Conservation (phyloP, 2,329 filamentous ascomycete species). For the Malbranchea cinnamomea region DNA sequence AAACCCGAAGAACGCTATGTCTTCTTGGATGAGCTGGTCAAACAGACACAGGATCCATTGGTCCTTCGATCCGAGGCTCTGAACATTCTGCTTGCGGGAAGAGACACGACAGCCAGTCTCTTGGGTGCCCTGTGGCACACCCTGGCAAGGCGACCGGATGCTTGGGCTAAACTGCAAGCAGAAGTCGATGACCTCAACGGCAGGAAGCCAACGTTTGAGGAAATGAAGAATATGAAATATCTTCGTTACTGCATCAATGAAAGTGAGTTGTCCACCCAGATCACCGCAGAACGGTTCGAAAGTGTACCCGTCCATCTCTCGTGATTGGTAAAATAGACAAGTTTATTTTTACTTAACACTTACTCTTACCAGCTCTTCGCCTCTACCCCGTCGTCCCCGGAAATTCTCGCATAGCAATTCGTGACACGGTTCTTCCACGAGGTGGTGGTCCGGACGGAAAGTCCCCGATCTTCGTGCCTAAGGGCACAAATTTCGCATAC, state of each 20-base stretch:
- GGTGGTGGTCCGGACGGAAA: conserved; percentile 39
- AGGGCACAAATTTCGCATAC: conserved; percentile 35
- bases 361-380: conserved; percentile 47
- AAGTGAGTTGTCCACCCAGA: conserved; percentile 21
- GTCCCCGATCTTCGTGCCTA: conserved; percentile 31
- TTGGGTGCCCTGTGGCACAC: conserved; percentile 74
- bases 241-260: conserved; percentile 58
- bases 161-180: conserved; percentile 50
- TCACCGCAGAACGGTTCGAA: no score
- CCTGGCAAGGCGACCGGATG: conserved; percentile 53
- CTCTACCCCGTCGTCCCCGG: conserved; percentile 65
- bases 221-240: conserved; percentile 82
- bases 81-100: conserved; percentile 64
- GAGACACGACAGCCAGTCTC: conserved; percentile 70
- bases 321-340: no score
- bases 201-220: conserved; percentile 49
- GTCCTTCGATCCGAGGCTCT: conserved; percentile 38
- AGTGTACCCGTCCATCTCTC: no score
- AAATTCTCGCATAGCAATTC: conserved; percentile 58
- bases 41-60: conserved; percentile 30
- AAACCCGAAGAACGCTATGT: conserved; percentile 28
- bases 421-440: conserved; percentile 60
- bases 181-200: conserved; percentile 61
- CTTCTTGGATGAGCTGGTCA: conserved; percentile 43
- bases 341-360: no score